phyloP scores from a whole-genome alignment of 257 asterid species.

The Solanum piurae region DNA sequence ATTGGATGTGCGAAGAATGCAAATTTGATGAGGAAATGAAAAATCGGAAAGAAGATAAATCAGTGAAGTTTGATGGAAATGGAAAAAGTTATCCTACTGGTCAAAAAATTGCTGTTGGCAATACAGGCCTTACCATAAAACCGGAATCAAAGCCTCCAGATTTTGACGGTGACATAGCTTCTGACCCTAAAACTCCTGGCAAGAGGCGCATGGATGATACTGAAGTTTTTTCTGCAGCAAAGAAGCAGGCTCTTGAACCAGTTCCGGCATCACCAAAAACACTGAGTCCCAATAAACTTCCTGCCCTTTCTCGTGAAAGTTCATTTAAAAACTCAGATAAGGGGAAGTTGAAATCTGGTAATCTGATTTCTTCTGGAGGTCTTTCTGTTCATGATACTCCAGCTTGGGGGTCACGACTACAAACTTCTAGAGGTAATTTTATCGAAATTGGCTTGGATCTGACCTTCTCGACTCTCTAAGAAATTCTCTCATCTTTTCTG shows the following conservation, averaged over 20 bases:
- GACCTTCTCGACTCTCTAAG: constrained; percentile 1
- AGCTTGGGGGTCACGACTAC: constrained; percentile 37
- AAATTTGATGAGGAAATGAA: constrained; percentile 31
- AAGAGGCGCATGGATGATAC: constrained; percentile 59
- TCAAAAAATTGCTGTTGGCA: constrained; percentile 40
- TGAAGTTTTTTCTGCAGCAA: constrained; percentile 58
- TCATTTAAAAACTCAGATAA: constrained; percentile 49
- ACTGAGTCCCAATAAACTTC: constrained; percentile 23
- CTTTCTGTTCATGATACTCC: constrained; percentile 22
- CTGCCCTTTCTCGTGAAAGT: constrained; percentile 48
- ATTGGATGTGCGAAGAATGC: constrained; percentile 97
- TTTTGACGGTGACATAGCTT: constrained; percentile 6
- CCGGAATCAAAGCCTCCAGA: constrained; percentile 24
- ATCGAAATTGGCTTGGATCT: neutral
- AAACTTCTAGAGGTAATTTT: constrained; percentile 40
- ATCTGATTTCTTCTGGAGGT: constrained; percentile 28
- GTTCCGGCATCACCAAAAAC: constrained; percentile 38
- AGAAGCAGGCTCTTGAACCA: constrained; percentile 50
- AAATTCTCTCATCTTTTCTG: neutral
- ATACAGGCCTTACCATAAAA: constrained; percentile 6
- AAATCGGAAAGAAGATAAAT: constrained; percentile 33
- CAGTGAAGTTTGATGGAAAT: constrained; percentile 27
- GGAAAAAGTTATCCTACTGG: constrained; percentile 46
- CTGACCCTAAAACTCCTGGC: constrained; percentile 22
- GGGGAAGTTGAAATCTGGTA: constrained; percentile 35